phyloP scores from a whole-genome alignment of 805 yeast species.

The Henningerozyma blattae region DNA sequence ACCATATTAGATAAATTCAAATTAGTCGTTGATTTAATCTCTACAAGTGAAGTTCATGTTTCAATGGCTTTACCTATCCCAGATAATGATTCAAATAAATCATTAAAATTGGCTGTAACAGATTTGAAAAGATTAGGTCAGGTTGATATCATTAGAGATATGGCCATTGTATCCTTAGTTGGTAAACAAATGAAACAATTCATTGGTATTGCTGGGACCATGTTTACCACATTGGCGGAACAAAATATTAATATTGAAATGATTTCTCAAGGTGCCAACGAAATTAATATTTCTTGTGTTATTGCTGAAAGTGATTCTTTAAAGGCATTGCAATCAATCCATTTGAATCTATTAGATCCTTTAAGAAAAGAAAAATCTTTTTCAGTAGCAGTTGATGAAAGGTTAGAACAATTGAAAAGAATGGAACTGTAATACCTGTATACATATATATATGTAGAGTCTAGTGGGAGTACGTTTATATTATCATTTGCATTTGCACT shows the following conservation, averaged over 20 bases:
- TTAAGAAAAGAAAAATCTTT: constrained; percentile 16
- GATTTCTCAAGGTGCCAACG: constrained; percentile 98
- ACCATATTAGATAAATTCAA: constrained; percentile 72
- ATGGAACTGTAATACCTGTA: too few species aligned
- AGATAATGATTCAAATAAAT: constrained; percentile 43
- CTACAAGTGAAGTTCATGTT: constrained; percentile 95
- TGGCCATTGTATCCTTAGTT: constrained; percentile 88
- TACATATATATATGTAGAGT: too few species aligned
- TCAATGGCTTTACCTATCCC: constrained; percentile 92
- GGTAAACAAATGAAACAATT: constrained; percentile 96
- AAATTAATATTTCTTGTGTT: constrained; percentile 92
- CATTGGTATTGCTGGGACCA: constrained; percentile 93
- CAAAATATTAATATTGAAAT: constrained; percentile 90
- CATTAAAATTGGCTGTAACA: constrained; percentile 58
- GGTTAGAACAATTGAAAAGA: constrained; percentile 34
- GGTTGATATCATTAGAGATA: constrained; percentile 75
- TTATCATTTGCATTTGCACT: too few species aligned
- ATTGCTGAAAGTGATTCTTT: constrained; percentile 73
- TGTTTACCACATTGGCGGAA: constrained; percentile 90
- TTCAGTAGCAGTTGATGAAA: constrained; percentile 30
- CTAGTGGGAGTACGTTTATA: too few species aligned
- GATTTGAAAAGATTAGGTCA: constrained; percentile 75
- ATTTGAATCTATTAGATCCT: constrained; percentile 55
- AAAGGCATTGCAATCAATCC: constrained; percentile 79
- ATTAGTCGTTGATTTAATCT: constrained; percentile 87